A percentile compares a stretch with the other conserved stretches of the same genome.
phyloP scores from a whole-genome alignment of 202 grass and related monocot species.

The Zoysia matrella region DNA sequence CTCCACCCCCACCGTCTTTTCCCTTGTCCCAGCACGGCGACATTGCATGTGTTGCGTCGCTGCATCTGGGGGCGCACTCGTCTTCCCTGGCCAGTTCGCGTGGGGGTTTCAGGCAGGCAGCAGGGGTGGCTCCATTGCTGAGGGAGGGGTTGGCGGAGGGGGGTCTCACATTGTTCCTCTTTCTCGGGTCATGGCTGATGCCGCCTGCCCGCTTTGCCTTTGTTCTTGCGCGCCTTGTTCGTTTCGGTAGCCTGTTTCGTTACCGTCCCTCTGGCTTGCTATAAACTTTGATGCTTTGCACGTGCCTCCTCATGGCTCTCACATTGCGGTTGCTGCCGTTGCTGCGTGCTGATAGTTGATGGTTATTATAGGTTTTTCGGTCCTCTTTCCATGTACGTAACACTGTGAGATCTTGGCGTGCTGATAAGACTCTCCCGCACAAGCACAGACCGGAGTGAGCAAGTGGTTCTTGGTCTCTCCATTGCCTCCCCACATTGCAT shows the following conservation, averaged over 20 bases:
- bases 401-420: conserved; percentile 53
- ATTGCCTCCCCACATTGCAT: conserved; percentile 49
- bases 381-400: neutral
- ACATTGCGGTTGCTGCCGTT: conserved; percentile 27
- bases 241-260: conserved; percentile 40
- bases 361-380: no score
- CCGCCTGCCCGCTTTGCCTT: conserved; percentile 38
- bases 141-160: conserved; percentile 28
- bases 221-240: conserved; percentile 56
- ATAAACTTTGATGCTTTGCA: conserved; percentile 53
- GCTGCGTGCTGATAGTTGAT: conserved; percentile 7
- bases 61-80: no score
- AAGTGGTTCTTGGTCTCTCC: conserved; percentile 65
- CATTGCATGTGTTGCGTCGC: no score
- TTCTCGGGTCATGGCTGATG: conserved; percentile 47
- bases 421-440: conserved; percentile 65
- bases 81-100: neutral
- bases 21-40: no score
- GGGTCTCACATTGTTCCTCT: conserved; percentile 59
- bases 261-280: conserved; percentile 41
- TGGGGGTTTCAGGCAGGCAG: neutral
- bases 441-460: conserved; percentile 47
- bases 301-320: conserved; percentile 46
- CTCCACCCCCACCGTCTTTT: no score
- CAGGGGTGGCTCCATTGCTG: conserved; percentile 29